A percentile compares a stretch with the other conserved stretches of the same genome.
phyloP scores from a whole-genome alignment of 345 rosid genomes.

The Carallia brachiata region DNA sequence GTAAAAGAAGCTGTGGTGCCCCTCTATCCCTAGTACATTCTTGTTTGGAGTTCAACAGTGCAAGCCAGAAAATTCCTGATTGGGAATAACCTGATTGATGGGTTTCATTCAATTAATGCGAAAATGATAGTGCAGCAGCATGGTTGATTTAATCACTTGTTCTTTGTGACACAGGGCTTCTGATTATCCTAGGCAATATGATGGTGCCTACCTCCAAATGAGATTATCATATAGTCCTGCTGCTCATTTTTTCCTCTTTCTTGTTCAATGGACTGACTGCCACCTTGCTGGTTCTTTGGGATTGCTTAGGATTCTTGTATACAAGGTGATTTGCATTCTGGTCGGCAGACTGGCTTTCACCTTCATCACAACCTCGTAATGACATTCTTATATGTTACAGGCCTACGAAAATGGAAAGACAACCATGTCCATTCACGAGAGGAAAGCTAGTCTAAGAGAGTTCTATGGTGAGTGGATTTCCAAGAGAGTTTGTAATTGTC shows the following conservation, averaged over 20 bases:
- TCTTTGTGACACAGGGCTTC: constrained; percentile 64
- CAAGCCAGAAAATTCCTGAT: no score
- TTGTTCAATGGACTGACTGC: constrained; percentile 94
- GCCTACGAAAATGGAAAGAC: constrained; percentile 92
- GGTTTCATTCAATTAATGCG: no score
- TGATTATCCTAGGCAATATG: constrained; percentile 74
- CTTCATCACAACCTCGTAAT: no score
- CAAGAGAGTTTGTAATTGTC: background rate
- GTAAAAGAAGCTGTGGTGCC: no score
- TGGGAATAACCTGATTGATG: no score
- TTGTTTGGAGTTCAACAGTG: no score
- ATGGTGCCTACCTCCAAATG: constrained; percentile 93
- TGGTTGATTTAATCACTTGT: background rate
- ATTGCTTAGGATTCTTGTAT: constrained; percentile 80
- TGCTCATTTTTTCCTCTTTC: constrained; percentile 82
- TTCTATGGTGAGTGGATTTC: constrained; percentile 64
- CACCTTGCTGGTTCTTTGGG: constrained; percentile 89
- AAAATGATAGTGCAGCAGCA: background rate
- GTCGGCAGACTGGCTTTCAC: no score
- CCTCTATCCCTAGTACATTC: no score
- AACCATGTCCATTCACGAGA: constrained; percentile 77
- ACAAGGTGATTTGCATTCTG: constrained; percentile 48
- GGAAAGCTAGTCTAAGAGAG: constrained; percentile 80
- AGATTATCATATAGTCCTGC: constrained; percentile 90
- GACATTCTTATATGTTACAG: constrained; percentile 34